Evolutionary conservation across 2,329 filamentous ascomycete species (phyloP), one percentile per base, ranked within the genome.

Genomic region (Aaosphaeria pasadenensis): DNA sequence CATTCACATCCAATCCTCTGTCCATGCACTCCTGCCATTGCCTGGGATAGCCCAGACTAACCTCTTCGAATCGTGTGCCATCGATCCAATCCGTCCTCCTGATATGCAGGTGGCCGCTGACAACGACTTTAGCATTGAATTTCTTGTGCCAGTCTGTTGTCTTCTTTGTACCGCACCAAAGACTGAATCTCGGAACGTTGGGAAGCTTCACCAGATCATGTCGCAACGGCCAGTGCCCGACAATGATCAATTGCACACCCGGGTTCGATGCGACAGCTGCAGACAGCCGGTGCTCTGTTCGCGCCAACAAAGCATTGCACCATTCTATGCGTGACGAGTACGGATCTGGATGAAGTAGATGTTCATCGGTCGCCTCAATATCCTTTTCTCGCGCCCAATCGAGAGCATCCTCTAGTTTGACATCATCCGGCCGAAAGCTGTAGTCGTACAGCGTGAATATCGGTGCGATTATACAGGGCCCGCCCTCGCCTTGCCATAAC

Each of bases 361-460:
- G 64, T 58, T 77, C 74, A 48, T 77, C 74, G 0, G 73, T 76
- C 4, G 74, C 73, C 51, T 71, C 67, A 36, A 76, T 74, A 39
- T 71, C 67, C 47, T 74, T 62, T 45, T 76, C 74, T 48, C 67
- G 57, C 2, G 74, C 74, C 74, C 74, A 77, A 2, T 66, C 69
- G 6, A 77, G 51, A 3, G 78, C 79, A 17, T 70, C 63, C 48
- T 78, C 78, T 35, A 76, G 64, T 29, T 69, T 64, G 6, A 83
- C 72, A 41, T 78, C 56, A 2, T 62, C 68, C 0, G 80, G 80
- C 0, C 79, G 71, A 62, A 82, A 83, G 51, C 72, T 78, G 64
- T 83, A 83, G 64, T 83, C 80, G 69, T 83, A 83, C 11, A 83
- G 68, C 1, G 80, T 82, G 69, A 83, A 83, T 43, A 81, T 74